phyloP scores from a whole-genome alignment of 768 basidiomycete genomes.

The Collybia sp. region DNA sequence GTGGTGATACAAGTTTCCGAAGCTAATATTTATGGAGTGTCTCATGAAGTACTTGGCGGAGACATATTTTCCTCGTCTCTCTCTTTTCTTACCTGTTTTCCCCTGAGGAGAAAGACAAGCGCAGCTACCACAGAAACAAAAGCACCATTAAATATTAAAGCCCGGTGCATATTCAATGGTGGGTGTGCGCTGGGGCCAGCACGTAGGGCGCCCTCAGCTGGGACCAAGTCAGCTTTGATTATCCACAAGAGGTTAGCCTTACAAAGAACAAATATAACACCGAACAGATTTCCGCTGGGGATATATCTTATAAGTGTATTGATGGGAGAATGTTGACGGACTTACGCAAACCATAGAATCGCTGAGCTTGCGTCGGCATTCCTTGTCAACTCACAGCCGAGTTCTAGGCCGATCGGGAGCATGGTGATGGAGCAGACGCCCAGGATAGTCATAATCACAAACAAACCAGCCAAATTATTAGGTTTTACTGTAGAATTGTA shows the following conservation, averaged over 20 bases:
- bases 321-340: constrained; percentile 6
- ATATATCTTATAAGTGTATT: neutral
- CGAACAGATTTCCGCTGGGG: constrained; percentile 58
- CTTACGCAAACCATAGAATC: constrained; percentile 71
- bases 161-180: constrained; percentile 68
- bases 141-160: constrained; percentile 62
- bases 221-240: neutral
- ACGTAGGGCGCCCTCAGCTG: constrained; percentile 68
- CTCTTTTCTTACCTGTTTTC: constrained; percentile 58
- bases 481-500: constrained; percentile 47
- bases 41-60: neutral
- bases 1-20: too few species aligned
- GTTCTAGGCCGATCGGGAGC: constrained; percentile 73
- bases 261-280: constrained; percentile 63
- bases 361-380: constrained; percentile 78
- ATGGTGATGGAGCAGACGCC: constrained; percentile 64
- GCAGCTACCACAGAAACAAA: constrained; percentile 35
- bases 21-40: neutral
- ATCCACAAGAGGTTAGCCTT: constrained; percentile 13
- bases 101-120: constrained; percentile 47
- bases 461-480: constrained; percentile 56
- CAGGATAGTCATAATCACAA: constrained; percentile 62
- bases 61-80: constrained; percentile 50
- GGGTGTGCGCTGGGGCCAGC: constrained; percentile 55
- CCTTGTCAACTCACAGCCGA: constrained; percentile 75